phyloP scores from a whole-genome alignment of 1,284 basidiomycete genomes.

The Ganoderma meredithae region DNA sequence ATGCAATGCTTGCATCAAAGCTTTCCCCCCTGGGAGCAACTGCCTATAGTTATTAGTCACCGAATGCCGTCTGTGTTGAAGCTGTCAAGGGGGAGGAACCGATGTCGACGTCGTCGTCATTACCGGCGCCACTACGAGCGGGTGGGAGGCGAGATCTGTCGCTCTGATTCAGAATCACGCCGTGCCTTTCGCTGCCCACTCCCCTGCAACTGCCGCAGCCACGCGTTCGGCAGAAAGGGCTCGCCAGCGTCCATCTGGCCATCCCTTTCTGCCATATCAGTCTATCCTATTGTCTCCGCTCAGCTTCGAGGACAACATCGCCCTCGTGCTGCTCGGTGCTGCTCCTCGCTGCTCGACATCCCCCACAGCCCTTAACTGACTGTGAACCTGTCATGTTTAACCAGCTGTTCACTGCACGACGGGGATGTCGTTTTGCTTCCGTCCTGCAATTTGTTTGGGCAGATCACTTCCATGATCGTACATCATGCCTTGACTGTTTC shows the following conservation, averaged over 20 bases:
- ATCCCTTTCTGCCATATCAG: neutral
- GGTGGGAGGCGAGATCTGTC: neutral
- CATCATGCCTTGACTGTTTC: neutral
- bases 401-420: neutral
- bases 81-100: neutral
- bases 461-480: neutral
- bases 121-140: neutral
- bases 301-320: neutral
- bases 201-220: slow-evolving; percentile 1
- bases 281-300: neutral
- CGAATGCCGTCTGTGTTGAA: neutral
- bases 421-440: neutral
- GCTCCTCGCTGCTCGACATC: neutral
- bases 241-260: neutral
- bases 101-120: neutral
- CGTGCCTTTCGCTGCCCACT: neutral
- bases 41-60: slow-evolving; percentile 1
- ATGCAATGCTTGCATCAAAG: neutral
- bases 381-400: neutral
- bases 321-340: neutral
- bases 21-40: neutral
- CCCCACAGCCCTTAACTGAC: neutral
- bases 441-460: neutral
- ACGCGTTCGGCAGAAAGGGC: neutral
- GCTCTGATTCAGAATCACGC: neutral